Base-by-base conservation (phyloP, 1,284 basidiomycete genomes). In the Microbotryum scabiosae region DNA sequence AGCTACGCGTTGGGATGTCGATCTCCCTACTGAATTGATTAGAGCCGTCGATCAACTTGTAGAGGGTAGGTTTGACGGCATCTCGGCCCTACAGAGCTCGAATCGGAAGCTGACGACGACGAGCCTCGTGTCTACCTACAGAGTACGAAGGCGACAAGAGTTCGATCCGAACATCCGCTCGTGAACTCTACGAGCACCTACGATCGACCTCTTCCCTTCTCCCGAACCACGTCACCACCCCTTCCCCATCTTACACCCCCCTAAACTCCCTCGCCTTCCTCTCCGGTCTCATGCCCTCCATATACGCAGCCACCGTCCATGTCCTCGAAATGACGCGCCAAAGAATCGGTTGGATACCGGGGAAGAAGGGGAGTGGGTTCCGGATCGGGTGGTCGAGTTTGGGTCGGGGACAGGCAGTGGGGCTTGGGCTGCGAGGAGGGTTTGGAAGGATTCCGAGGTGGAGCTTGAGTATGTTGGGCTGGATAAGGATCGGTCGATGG, bases 291-390 rank as follows among this genome's bases (percentile, higher is more conserved):
- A 72, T 80, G 47, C 78, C 79, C 7, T 74, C 73, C 7, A 72
- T 78, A 61, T 79, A 77, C 62, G 75, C 75, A 2, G 76, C 76
- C 1, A 75, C 76, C 6, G 64, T 72, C 25, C 76, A 75, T 56
- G 76, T 79, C 2, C 59, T 79, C 32, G 62, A 67, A 7, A 78
- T 78, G 64, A 64, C 77, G 23, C 61, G 72, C 5, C 58, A 63
- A 25, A 67, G 78, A 4, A 60, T 78, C n/a, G 72, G 64, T 18
- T 72, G 4, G 68, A 59, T 23, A 55, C 62, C 7, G 60, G 2
- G 61, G 68, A 12, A 64, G 58, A 8, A 62, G 67, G 2, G 56
- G 32, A 43, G 1, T 72, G 69, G 70, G 44, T 49, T n/a, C 70
- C 70, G 1, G 63, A 64, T 9, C 61, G 65, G 23, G 56, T 72